Conservation (phyloP, 805 yeast species). For the Wickerhamiella galacta region DNA sequence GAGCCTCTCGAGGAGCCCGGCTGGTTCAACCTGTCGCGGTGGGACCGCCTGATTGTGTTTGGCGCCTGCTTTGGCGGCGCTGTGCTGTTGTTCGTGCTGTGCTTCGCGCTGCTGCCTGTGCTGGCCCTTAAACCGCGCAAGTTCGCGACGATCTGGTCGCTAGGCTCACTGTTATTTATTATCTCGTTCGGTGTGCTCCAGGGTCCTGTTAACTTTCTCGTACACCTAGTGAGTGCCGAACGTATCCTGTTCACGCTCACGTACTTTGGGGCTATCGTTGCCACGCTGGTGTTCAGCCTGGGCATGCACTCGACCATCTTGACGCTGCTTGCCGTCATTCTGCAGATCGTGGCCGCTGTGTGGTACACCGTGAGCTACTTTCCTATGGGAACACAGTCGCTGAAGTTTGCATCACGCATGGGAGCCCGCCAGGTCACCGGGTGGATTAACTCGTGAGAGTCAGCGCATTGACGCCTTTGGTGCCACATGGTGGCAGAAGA, state of each 20-base stretch:
- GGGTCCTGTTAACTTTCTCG: constrained; percentile 71
- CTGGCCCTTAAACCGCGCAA: constrained; percentile 79
- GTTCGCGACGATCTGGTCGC: constrained; percentile 72
- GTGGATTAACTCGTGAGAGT: constrained; percentile 25
- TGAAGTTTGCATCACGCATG: constrained; percentile 37
- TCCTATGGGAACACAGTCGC: constrained; percentile 83
- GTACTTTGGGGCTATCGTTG: constrained; percentile 62
- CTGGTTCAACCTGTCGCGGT: constrained; percentile 36
- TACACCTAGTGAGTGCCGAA: constrained; percentile 57
- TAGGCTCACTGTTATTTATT: constrained; percentile 78
- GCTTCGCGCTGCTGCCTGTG: constrained; percentile 76
- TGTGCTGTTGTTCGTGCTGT: constrained; percentile 61
- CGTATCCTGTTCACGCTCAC: constrained; percentile 67
- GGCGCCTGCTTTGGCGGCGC: constrained; percentile 62
- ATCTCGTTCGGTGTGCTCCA: constrained; percentile 79
- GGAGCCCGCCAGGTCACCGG: constrained; percentile 38
- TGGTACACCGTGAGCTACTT: constrained; percentile 86
- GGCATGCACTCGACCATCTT: constrained; percentile 53
- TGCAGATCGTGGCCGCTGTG: constrained; percentile 73
- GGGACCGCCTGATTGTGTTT: constrained; percentile 69
- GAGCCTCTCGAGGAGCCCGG: constrained; percentile 23
- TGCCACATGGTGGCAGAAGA: too few species aligned
- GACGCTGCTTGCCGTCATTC: constrained; percentile 55
- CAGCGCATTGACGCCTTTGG: too few species aligned
- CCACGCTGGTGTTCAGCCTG: constrained; percentile 66